Evolutionary conservation across 2,329 filamentous ascomycete genomes (phyloP).

Genomic region (Phyllosticta citriasiana): DNA sequence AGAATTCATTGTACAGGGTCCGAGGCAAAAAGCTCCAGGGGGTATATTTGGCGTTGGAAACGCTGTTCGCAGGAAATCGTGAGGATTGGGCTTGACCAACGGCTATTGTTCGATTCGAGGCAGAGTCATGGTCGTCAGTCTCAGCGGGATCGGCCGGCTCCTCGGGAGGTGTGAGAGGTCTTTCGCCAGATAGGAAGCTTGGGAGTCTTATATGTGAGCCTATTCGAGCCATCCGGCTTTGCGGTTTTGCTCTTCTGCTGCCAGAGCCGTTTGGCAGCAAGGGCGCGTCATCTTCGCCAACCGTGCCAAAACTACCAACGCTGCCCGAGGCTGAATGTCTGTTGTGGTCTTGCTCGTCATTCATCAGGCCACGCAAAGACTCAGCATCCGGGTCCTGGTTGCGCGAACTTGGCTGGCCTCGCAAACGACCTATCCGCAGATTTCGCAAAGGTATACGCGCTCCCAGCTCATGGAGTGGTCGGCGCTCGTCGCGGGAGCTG

Average conservation of each 20-base stretch:
- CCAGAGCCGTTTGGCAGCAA: conserved; percentile 44
- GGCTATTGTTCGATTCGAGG: conserved; percentile 61
- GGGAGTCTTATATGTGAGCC: conserved; percentile 52
- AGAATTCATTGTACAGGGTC: conserved; percentile 97
- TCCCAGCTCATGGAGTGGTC: conserved; percentile 31
- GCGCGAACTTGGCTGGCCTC: conserved; percentile 27
- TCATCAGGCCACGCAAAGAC: conserved; percentile 57
- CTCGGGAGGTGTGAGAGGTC: conserved; percentile 19
- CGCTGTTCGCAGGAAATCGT: conserved; percentile 77
- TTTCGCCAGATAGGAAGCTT: conserved; percentile 46
- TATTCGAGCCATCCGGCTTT: conserved; percentile 32
- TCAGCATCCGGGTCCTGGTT: conserved; percentile 46
- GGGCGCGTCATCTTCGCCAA: conserved; percentile 62
- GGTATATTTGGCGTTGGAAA: conserved; percentile 98
- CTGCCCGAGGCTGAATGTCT: conserved; percentile 50
- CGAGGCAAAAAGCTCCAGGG: conserved; percentile 86
- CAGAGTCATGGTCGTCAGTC: conserved; percentile 44
- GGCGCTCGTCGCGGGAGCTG: conserved; percentile 21
- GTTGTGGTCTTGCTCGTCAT: conserved; percentile 47
- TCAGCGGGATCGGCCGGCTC: conserved; percentile 28
- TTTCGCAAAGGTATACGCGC: conserved; percentile 60
- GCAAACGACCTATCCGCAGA: conserved; percentile 39
- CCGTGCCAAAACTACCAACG: conserved; percentile 42
- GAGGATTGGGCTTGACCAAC: conserved; percentile 65
- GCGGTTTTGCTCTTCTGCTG: conserved; percentile 17